Evolutionary conservation across 2,329 filamentous ascomycete genomes (phyloP).

Genomic region (Xylariaceae sp.): DNA sequence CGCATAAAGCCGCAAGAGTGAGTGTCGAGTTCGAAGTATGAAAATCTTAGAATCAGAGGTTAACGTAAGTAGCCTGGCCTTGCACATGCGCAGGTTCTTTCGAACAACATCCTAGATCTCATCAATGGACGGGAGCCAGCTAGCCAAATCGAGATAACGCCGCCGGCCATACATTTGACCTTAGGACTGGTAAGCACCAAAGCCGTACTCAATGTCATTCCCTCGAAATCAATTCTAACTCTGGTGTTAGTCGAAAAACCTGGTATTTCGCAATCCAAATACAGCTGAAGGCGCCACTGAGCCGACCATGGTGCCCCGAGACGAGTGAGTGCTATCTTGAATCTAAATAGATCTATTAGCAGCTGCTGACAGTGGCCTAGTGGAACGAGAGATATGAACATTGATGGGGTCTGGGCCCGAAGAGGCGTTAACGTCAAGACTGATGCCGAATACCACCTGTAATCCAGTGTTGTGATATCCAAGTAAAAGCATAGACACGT

Average conservation of each 20-base stretch:
- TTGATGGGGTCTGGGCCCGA: constrained; percentile 30
- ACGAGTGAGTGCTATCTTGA: constrained; percentile 27
- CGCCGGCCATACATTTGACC: constrained; percentile 40
- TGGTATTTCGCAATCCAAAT: constrained; percentile 34
- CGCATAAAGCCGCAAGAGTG: constrained; percentile 41
- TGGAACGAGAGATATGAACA: constrained; percentile 31
- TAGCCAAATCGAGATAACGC: constrained; percentile 31
- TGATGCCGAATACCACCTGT: constrained; percentile 32
- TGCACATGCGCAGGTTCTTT: constrained; percentile 43
- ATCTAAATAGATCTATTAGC: not conserved
- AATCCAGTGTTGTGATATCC: not conserved
- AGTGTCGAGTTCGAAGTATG: no score
- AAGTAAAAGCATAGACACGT: no score
- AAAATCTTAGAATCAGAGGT: no score
- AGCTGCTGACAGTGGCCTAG: constrained; percentile 15
- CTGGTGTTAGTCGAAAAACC: constrained; percentile 26
- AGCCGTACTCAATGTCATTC: no score
- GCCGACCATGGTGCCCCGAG: constrained; percentile 26
- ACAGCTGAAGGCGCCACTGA: constrained; percentile 25
- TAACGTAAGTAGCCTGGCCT: constrained; percentile 31
- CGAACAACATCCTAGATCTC: constrained; percentile 43
- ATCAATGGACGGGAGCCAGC: constrained; percentile 34
- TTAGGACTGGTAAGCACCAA: constrained; percentile 33
- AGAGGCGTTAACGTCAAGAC: constrained; percentile 27
- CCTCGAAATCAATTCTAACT: not conserved